Conservation (phyloP, 352 stramenopile species). For the Globisporangium lucens region DNA sequence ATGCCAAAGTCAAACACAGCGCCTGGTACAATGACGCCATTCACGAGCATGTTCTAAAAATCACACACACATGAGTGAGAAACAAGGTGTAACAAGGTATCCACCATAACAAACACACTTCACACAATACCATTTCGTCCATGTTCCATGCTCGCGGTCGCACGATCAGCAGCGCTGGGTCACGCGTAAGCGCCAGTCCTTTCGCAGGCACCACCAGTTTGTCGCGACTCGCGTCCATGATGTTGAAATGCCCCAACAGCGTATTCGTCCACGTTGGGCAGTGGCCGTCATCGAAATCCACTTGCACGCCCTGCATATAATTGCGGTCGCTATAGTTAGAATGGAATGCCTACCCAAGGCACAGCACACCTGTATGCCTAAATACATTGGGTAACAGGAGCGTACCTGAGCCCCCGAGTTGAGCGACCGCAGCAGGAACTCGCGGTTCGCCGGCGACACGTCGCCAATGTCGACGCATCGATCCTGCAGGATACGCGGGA, state of each 20-base stretch:
- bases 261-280: constrained; percentile 93
- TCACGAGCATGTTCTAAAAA: constrained; percentile 85
- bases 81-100: not conserved
- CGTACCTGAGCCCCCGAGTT: constrained; percentile 90
- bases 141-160: constrained; percentile 94
- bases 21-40: constrained; percentile 83
- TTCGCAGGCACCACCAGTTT: constrained; percentile 29
- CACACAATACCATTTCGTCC: constrained; percentile 80
- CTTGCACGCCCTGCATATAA: constrained; percentile 53
- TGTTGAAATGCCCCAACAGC: constrained; percentile 88
- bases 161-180: constrained; percentile 88
- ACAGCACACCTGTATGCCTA: not conserved
- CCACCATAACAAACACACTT: not conserved
- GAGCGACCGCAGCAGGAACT: constrained; percentile 92
- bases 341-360: not conserved
- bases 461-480: constrained; percentile 94
- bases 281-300: constrained; percentile 78
- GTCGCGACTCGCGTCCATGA: constrained; percentile 88
- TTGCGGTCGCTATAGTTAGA: not conserved
- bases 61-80: not conserved
- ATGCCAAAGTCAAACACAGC: constrained; percentile 94
- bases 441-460: constrained; percentile 77
- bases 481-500: constrained; percentile 77
- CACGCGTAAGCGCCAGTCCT: constrained; percentile 21
- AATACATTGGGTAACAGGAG: constrained; percentile 50